These are phyloP conservation scores for Fusarium odoratissimum DNA, from an alignment of 2,329 filamentous ascomycete genomes.

Conservation along the genomic window DNA sequence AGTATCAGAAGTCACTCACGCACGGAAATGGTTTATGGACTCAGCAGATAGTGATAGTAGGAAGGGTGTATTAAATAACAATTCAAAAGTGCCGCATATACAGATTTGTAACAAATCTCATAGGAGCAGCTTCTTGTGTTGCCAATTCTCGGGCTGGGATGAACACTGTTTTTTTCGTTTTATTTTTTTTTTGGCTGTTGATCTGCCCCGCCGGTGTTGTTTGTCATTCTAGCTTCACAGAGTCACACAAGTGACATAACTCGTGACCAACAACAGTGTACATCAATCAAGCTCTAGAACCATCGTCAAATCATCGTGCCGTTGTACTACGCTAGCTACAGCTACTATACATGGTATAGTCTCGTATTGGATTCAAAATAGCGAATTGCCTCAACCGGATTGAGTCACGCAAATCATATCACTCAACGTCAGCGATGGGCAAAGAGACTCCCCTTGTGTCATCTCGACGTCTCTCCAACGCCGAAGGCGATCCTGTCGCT, in stretches of 20 bases:
- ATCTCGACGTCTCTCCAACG: conserved; percentile 40
- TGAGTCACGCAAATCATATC: conserved; percentile 9
- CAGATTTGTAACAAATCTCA: not conserved
- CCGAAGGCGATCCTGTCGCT: conserved; percentile 51
- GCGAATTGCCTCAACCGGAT: conserved; percentile 8
- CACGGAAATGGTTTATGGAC: not conserved
- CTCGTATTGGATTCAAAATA: not conserved
- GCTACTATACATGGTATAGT: not conserved
- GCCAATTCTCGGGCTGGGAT: not conserved
- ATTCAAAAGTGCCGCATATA: not conserved
- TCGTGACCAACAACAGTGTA: conserved; percentile 5
- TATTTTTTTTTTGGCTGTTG: not conserved
- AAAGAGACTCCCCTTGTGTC: conserved; percentile 38
- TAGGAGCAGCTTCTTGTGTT: not conserved
- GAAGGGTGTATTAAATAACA: not conserved
- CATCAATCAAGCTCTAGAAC: not conserved
- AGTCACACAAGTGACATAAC: conserved; percentile 25
- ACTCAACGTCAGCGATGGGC: conserved; percentile 25
- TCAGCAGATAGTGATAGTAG: not conserved
- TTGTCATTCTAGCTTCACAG: conserved; percentile 30
- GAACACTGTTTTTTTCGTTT: not conserved
- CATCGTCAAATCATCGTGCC: not conserved
- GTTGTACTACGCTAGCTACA: not conserved
- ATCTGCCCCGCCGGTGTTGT: conserved; percentile 28
- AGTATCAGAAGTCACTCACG: not conserved